Evolutionary conservation across 2,329 filamentous ascomycete genomes (phyloP), one percentile per base, ranked within the genome.

Genomic region (Verruconis gallopava): DNA sequence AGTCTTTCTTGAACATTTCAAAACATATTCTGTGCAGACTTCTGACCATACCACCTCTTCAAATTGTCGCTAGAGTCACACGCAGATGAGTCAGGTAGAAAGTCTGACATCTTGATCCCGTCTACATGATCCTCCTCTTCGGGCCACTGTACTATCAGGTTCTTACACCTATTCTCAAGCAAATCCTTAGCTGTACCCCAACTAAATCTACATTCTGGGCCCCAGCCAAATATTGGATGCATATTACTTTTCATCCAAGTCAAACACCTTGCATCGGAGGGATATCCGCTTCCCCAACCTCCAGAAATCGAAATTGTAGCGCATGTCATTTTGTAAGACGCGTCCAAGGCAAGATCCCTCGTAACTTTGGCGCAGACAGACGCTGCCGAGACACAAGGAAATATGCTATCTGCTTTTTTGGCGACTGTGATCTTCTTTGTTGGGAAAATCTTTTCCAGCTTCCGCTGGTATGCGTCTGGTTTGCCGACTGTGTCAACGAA

Each of bases 321-420:
- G 14, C 39, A 59, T 46, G 76, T 69, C 4, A 65, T 63, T 44
- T 73, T 67, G 54, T 83, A 89, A 33, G 89, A 70, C 2, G 81
- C 75, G 54, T 95, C 88, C 18, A 96, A 70, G 4, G 86, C 86
- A 2, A 81, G 82, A 62, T 98, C 91, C 49, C 91, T 72, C 11
- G 91, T 96, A 21, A 98, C 91, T 62, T 98, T 98, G 42, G 91
- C 91, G 59, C 84, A 93, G 2, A 98, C 86, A 47, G 83, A 91
- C 4, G 91, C 89, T 21, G 89, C 91, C 52, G 84, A 93, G 42
- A 96, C 91, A 56, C 81, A 89, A 1, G 91, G 86, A 59, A 89
- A 96, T 38, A 96, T 59, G 46, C 81, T 85, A 58, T 98, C 89
- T 3, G 91, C 89, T 67, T 96, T 96, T 51, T 68, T 71, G 19